Evolutionary conservation across 495 filamentous ascomycete species (phyloP).

Genomic region (Hypomontagnella monticulosa): DNA sequence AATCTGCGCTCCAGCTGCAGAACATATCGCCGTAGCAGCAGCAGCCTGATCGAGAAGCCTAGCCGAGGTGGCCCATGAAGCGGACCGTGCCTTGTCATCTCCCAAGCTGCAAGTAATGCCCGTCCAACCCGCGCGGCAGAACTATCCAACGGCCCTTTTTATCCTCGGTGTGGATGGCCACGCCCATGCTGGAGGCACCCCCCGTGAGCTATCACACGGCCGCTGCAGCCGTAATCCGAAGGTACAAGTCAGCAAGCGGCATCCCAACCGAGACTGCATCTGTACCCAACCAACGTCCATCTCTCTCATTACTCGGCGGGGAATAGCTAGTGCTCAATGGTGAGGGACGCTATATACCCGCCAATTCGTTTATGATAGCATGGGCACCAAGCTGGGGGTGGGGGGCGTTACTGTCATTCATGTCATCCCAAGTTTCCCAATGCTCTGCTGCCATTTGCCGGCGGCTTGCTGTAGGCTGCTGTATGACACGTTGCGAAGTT

Average conservation of each 20-base stretch:
- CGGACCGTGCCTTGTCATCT: slow-evolving; percentile 32
- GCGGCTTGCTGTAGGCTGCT: slow-evolving; percentile 40
- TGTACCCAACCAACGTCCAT: slow-evolving; percentile 28
- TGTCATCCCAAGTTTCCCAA: slow-evolving; percentile 36
- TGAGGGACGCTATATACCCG: slow-evolving; percentile 38
- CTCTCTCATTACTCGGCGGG: slow-evolving; percentile 15
- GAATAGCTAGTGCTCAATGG: slow-evolving; percentile 26
- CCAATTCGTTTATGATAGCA: slow-evolving; percentile 33
- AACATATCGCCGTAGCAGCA: slow-evolving; percentile 31
- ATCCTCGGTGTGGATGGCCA: slow-evolving; percentile 32
- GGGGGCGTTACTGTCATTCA: slow-evolving; percentile 33
- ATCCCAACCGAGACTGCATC: slow-evolving; percentile 40
- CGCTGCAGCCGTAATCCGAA: slow-evolving; percentile 38
- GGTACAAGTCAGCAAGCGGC: slow-evolving; percentile 32
- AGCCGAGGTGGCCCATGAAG: slow-evolving; percentile 35
- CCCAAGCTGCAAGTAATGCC: slow-evolving; percentile 38
- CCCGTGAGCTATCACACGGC: slow-evolving; percentile 41
- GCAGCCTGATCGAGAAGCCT: slow-evolving; percentile 32
- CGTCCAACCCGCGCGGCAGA: slow-evolving; percentile 36
- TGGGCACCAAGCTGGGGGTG: slow-evolving; percentile 29
- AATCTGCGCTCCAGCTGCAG: slow-evolving; percentile 39
- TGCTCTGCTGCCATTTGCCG: slow-evolving; percentile 39
- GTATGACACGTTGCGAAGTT: slow-evolving; percentile 45
- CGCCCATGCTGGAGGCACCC: slow-evolving; percentile 12
- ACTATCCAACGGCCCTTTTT: slow-evolving; percentile 26